Evolutionary conservation across 1,139 yeast species (phyloP).

Genomic region (Geotrichum macrosporum): DNA sequence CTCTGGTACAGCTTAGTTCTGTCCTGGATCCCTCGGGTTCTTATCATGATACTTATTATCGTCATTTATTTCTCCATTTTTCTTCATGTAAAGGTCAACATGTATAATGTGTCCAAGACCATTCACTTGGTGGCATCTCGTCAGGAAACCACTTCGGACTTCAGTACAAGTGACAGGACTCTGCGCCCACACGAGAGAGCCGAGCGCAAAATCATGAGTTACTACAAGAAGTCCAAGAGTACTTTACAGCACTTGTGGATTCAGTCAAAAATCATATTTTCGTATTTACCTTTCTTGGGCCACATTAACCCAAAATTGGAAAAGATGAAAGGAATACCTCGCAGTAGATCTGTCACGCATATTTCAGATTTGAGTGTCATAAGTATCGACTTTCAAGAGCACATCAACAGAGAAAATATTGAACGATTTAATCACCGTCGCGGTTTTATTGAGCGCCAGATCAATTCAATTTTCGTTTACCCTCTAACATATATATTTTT

Average conservation of each 20-base stretch:
- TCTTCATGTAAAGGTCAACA: constrained; percentile 47
- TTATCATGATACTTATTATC: constrained; percentile 57
- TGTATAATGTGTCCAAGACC: constrained; percentile 17
- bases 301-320: constrained; percentile 4
- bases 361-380: constrained; percentile 25
- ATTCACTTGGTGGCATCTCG: constrained; percentile 1
- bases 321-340: neutral
- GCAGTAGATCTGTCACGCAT: neutral
- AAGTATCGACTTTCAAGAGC: constrained; percentile 44
- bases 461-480: constrained; percentile 74
- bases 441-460: constrained; percentile 65
- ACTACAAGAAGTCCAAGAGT: too few species aligned
- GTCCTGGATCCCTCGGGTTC: constrained; percentile 76
- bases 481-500: constrained; percentile 75
- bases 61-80: constrained; percentile 65
- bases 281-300: constrained; percentile 7
- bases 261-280: neutral
- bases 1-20: constrained; percentile 67
- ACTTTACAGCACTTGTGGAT: constrained; percentile 4
- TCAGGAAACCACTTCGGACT: constrained; percentile 27
- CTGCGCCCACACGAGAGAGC: neutral
- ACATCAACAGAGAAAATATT: constrained; percentile 48
- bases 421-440: constrained; percentile 58
- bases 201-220: too few species aligned
- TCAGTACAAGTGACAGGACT: constrained; percentile 25